Evolutionary conservation across 2,329 filamentous ascomycete species (phyloP).

Genomic region (Allantophomopsis lycopodina): DNA sequence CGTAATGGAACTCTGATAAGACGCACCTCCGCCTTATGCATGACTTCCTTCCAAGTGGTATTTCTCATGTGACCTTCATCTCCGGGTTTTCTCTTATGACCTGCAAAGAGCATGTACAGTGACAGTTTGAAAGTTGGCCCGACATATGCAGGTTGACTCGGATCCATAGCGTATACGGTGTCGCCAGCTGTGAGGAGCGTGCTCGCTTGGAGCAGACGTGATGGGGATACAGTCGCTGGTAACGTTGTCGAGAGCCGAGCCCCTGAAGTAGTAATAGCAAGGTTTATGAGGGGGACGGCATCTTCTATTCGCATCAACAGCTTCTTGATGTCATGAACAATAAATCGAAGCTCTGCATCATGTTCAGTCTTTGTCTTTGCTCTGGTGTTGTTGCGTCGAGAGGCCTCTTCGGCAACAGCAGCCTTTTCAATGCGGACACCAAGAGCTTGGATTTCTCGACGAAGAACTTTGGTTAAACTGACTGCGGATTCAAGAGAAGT

Average conservation of each 20-base stretch:
- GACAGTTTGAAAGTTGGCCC: constrained; percentile 79
- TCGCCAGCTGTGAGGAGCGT: constrained; percentile 82
- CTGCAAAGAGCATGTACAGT: constrained; percentile 87
- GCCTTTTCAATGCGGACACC: constrained; percentile 62
- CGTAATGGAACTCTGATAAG: constrained; percentile 27
- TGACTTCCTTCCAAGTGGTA: constrained; percentile 86
- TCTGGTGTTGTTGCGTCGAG: constrained; percentile 25
- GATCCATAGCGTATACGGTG: constrained; percentile 59
- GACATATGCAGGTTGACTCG: constrained; percentile 58
- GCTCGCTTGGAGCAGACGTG: constrained; percentile 80
- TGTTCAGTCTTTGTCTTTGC: constrained; percentile 38
- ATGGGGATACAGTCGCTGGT: constrained; percentile 76
- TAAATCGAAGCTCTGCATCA: constrained; percentile 49
- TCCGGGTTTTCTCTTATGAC: constrained; percentile 46
- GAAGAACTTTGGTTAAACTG: constrained; percentile 66
- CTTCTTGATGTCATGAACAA: constrained; percentile 62
- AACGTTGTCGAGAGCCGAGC: constrained; percentile 72
- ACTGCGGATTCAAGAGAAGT: constrained; percentile 76
- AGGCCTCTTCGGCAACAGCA: constrained; percentile 45
- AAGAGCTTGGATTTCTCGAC: constrained; percentile 70
- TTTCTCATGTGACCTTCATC: constrained; percentile 11
- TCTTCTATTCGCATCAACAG: constrained; percentile 74
- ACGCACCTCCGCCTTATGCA: constrained; percentile 82
- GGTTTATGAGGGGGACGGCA: constrained; percentile 79
- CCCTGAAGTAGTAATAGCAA: constrained; percentile 89